Base-by-base conservation (phyloP, 2,329 filamentous ascomycete species). In the Apiospora rasikravindrae region DNA sequence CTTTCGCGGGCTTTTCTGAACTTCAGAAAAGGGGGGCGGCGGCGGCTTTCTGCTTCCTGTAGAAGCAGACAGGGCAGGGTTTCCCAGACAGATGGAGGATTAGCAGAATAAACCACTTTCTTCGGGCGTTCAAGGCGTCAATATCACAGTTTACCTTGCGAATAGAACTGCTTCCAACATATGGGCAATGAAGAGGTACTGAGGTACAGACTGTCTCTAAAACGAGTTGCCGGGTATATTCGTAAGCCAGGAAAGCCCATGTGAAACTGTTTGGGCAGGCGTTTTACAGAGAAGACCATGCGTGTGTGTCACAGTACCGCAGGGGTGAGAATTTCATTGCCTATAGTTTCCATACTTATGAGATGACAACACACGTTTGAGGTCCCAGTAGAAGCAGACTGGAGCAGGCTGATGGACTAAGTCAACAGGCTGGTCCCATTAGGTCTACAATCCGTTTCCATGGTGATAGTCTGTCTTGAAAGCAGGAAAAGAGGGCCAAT, bases 111-210 rank as follows among this genome's bases (percentile, higher is more conserved):
- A 64, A 40, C 22, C 57, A 40, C 37, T n/a, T 24, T n/a, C 29
- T 33, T 40, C 33, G 29, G 57, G 57, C 57, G 57, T 64, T 64
- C 10, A 11, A 64, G 57, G 57, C 57, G 57, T 64, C 57, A 64
- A 33, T 64, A 24, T 24, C 33, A 40, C 19, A 10, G 1, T 64
- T 24, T 40, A n/a, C 16, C 29, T 3, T 64, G 40, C 33, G 10
- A 37, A 64, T 64, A 64, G 57, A 64, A 64, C 40, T 64, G 22
- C n/a, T 13, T 14, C 19, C 57, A 22, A 8, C 8, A 40, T 64
- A 22, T 33, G 33, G 22, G 33, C 33, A 64, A 40, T 40, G 19
- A 64, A 37, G 24, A 26, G 26, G 53, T 7, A 40, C 19, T 10
- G 40, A 14, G 33, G 26, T 19, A 13, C n/a, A 33, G 26, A 33